Evolutionary conservation across 164 flowering plant genomes (phyloP), one percentile per base, ranked within the genome.

Genomic region (Santalum album): DNA sequence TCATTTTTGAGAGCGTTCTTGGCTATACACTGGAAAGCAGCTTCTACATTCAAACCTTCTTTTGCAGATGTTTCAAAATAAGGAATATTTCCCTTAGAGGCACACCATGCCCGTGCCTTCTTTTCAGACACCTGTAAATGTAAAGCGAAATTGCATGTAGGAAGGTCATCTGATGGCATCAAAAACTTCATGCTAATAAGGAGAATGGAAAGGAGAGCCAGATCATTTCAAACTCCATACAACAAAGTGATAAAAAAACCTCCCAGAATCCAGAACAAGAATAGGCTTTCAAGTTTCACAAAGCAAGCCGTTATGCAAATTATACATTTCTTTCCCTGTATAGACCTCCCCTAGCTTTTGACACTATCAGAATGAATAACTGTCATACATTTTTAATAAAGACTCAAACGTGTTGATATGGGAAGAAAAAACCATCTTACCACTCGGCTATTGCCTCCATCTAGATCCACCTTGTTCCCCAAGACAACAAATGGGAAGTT

Each of bases 31-130:
- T 61, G 53, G 32, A 61, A 61, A 54, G 65, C 65, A 54, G 58
- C 65, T 47, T 61, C 65, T 9, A 61, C 65, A 36, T 61, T 61
- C n/a, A 61, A 54, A n/a, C 65, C 65, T 45, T 61, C 65, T 29
- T 61, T 61, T 11, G 65, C 65, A 7, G 65, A 61, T 22, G 65
- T 61, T 21, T 61, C 65, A 54, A 61, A 61, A 42, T 61, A 61
- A 20, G 64, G 53, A 47, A 54, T 61, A 26, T 50, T 50, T 25
- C 65, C 65, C 59, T 61, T 61, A 3, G 65, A 61, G 48, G 65
- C 65, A 61, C 65, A 61, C 58, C 65, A 61, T 46, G 58, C 65
- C 42, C 43, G 53, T 18, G 59, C 65, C 47, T 61, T 61, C 51
- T 61, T 61, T 36, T 61, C 65, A 36, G 65, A 61, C 19, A 61